These are phyloP conservation scores for Microstegium vimineum DNA, from an alignment of 176 grass and related monocot species.

Conservation along the genomic window DNA sequence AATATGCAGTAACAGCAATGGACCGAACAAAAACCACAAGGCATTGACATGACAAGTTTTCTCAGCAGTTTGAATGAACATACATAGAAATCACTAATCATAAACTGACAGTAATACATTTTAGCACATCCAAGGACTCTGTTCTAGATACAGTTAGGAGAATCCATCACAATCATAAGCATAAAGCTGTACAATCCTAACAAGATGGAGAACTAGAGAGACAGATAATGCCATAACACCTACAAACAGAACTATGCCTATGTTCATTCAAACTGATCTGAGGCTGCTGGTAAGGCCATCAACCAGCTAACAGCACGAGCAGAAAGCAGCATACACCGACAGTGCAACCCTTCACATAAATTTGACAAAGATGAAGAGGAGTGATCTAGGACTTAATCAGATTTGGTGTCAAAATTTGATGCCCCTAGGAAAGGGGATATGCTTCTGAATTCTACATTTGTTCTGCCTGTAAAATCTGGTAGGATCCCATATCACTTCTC, in stretches of 20 bases:
- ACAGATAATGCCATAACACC: neutral
- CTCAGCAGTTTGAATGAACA: neutral
- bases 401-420: slow-evolving; percentile 1
- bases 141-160: neutral
- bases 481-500: slow-evolving; percentile 27
- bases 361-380: slow-evolving; percentile 12
- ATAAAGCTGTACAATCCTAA: slow-evolving; percentile 23
- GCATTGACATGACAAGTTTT: neutral
- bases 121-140: neutral
- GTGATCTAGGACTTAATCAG: slow-evolving; percentile 25
- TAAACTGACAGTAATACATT: neutral
- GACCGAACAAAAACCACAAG: neutral
- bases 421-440: neutral
- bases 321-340: slow-evolving; percentile 11
- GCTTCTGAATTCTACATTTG: neutral
- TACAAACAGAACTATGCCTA: neutral
- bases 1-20: neutral
- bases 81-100: neutral
- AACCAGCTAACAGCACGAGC: neutral
- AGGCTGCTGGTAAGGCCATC: neutral
- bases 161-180: neutral
- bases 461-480: neutral
- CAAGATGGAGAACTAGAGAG: neutral
- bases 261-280: slow-evolving; percentile 6
- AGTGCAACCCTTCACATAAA: neutral